A percentile compares a stretch with the other conserved stretches of the same genome.
These are phyloP conservation scores for Mucor lusitanicus DNA, from an alignment of 371 early-diverging fungal species.

Conservation along the genomic window DNA sequence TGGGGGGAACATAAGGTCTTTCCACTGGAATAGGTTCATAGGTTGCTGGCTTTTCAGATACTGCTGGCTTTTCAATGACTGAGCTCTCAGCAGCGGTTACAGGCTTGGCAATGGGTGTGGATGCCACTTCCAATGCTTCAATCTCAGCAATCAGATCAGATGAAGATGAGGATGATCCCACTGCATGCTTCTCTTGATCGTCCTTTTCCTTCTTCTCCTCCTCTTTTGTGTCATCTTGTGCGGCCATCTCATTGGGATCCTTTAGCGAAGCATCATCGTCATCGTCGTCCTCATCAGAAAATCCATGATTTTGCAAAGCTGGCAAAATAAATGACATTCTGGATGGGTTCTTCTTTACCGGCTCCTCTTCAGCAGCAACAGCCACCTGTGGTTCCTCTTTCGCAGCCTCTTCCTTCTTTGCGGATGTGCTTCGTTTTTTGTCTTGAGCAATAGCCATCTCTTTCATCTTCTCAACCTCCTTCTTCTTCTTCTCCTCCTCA, in stretches of 20 bases:
- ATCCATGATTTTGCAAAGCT: conserved; percentile 23
- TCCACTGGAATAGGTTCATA: conserved; percentile 24
- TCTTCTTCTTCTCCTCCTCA: conserved; percentile 2
- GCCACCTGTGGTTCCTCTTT: not conserved
- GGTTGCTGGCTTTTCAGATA: conserved; percentile 11
- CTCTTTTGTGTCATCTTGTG: not conserved
- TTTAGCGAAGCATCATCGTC: conserved; percentile 16
- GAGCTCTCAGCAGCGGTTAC: not conserved
- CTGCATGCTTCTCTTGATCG: not conserved
- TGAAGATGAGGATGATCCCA: not conserved
- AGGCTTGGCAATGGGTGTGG: not conserved
- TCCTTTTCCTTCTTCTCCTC: not conserved
- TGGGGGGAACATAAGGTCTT: not conserved
- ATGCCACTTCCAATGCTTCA: conserved; percentile 14
- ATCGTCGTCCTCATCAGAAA: conserved; percentile 19
- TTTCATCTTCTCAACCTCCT: not conserved
- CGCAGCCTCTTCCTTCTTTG: not conserved
- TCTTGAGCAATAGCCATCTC: conserved; percentile 4
- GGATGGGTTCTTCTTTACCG: not conserved
- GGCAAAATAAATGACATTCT: conserved; percentile 26
- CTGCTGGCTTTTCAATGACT: not conserved
- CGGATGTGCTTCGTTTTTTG: not conserved
- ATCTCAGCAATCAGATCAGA: conserved; percentile 13
- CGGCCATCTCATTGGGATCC: conserved; percentile 10
- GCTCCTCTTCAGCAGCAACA: not conserved